Evolutionary conservation across 495 filamentous ascomycete genomes (phyloP), one percentile per base, ranked within the genome.

Genomic region (Monascus purpureus): DNA sequence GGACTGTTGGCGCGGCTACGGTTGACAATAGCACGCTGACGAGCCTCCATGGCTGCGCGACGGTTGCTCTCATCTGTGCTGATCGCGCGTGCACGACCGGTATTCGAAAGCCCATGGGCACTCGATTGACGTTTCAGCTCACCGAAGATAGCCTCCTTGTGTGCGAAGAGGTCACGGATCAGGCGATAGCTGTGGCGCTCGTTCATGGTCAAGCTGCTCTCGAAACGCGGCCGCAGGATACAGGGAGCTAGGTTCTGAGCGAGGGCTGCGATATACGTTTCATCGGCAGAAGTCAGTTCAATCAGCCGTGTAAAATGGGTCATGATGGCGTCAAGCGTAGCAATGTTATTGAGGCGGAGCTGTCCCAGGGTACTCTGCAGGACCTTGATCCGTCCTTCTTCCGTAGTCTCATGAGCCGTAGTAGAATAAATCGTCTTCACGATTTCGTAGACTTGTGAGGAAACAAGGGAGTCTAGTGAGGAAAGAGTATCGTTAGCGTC

Each of bases 381-480:
- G 42, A 96, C 83, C 34, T 88, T 81, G 38, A 96, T 71, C 27
- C 90, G 84, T 25, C 77, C 72, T 34, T 86, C 80, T 49, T 65
- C 60, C 23, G 59, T 61, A 17, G 79, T 68, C 37, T 86, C 75
- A 18, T 85, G 74, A 17, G 82, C 84, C 31, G 75, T 79, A 13
- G 67, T 63, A 11, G 66, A 65, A 57, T 99, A 99, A 35, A 96
- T 93, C 1, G 83, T 95, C 53, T 94, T 84, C 44, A 99, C 79
- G 50, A 99, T 95, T 65, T 99, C 90, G 54, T 99, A 99, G 38
- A 95, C 85, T 50, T 94, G 87, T 15, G 85, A 94, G 29, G 92
- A 96, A 39, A 99, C 92, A 36, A 99, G 72, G 13, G 90, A 95
- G 54, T 99, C 90, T 82, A 15, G 20, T 42, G 47, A 27, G 35